Percentiles rank a stretch among this genome's conserved stretches.
phyloP scores from a whole-genome alignment of 495 filamentous ascomycete genomes.

The Sphaerosporella brunnea region DNA sequence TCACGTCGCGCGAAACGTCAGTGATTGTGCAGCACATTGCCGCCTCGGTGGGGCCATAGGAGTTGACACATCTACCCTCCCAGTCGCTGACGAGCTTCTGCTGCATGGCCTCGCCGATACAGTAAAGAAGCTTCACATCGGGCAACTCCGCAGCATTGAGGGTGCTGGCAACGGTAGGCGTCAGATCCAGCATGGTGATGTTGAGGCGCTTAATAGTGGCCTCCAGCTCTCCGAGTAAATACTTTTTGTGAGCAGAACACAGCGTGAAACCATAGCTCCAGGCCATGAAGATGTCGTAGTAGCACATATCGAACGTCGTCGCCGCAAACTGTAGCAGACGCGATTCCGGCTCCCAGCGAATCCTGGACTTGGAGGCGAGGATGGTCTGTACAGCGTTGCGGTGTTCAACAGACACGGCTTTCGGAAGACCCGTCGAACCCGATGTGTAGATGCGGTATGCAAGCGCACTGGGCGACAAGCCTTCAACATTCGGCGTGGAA shows the following conservation, averaged over 20 bases:
- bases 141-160: constrained; percentile 23
- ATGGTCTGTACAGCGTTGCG: constrained; percentile 28
- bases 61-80: constrained; percentile 39
- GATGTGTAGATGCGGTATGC: constrained; percentile 31
- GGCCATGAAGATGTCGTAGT: constrained; percentile 32
- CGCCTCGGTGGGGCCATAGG: constrained; percentile 38
- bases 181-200: constrained; percentile 27
- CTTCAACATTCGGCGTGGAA: constrained; percentile 13
- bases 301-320: constrained; percentile 33
- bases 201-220: constrained; percentile 23
- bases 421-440: constrained; percentile 28
- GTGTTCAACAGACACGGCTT: constrained; percentile 30
- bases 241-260: constrained; percentile 26
- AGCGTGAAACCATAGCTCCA: constrained; percentile 30
- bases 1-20: constrained; percentile 10
- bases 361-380: constrained; percentile 19
- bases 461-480: constrained; percentile 16
- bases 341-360: constrained; percentile 27
- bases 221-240: constrained; percentile 26
- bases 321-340: constrained; percentile 29
- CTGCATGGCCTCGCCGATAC: constrained; percentile 38
- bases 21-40: constrained; percentile 26
- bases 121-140: constrained; percentile 27
- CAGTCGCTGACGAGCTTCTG: constrained; percentile 37
- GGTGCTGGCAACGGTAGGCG: constrained; percentile 29